Evolutionary conservation across 2,329 filamentous ascomycete genomes (phyloP).

Genomic region (Colletotrichum chlorophyti): DNA sequence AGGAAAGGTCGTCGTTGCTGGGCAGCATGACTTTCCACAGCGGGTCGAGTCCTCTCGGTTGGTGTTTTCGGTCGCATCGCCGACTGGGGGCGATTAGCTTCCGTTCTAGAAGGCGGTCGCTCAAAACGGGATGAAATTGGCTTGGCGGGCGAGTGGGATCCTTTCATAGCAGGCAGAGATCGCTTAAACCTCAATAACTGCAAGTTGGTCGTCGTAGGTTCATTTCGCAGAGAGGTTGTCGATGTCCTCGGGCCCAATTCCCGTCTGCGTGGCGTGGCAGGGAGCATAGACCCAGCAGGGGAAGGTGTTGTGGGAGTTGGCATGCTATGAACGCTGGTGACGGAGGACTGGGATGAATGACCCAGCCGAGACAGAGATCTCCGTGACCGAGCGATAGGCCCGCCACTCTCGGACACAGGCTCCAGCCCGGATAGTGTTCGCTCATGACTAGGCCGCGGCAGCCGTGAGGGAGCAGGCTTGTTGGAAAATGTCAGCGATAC

Average conservation of each 20-base stretch:
- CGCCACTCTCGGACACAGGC: constrained; percentile 89
- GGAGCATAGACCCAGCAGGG: constrained; percentile 58
- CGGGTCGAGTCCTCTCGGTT: constrained; percentile 63
- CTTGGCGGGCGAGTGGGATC: constrained; percentile 59
- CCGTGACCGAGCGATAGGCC: constrained; percentile 65
- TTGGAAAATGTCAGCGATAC: constrained; percentile 93
- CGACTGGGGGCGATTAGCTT: constrained; percentile 57
- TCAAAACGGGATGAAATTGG: constrained; percentile 56
- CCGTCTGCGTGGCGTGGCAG: constrained; percentile 66
- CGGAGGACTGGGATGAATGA: constrained; percentile 73
- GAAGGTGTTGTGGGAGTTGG: constrained; percentile 66
- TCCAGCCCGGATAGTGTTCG: constrained; percentile 77
- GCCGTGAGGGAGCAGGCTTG: constrained; percentile 74
- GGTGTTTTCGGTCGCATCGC: constrained; percentile 73
- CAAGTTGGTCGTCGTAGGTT: constrained; percentile 69
- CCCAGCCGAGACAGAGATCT: constrained; percentile 72
- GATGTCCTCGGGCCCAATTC: constrained; percentile 64
- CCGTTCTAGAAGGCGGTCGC: constrained; percentile 65
- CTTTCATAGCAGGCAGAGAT: constrained; percentile 66
- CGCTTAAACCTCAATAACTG: constrained; percentile 71
- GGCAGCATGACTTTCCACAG: constrained; percentile 58
- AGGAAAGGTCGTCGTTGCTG: constrained; percentile 75
- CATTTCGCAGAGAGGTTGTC: constrained; percentile 59
- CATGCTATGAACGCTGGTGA: constrained; percentile 69
- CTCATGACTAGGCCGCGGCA: constrained; percentile 77